Percentiles rank a stretch among this genome's conserved stretches.
phyloP scores from a whole-genome alignment of 2,329 filamentous ascomycete species.

The Aureobasidium sp. region DNA sequence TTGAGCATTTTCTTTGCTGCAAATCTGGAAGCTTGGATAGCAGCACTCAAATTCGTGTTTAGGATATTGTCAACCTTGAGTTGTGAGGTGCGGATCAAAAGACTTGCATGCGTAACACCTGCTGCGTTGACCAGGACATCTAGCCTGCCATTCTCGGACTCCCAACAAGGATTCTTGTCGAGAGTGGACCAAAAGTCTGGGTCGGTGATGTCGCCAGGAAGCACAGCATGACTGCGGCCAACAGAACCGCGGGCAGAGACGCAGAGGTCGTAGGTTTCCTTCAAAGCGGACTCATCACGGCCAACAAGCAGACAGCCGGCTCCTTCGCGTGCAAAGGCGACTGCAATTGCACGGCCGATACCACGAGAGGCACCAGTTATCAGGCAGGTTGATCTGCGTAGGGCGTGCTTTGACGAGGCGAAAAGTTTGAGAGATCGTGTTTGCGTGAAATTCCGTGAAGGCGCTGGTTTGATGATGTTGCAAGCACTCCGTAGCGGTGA shows the following conservation, averaged over 20 bases:
- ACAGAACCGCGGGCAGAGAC: neutral
- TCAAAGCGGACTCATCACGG: slow-evolving; percentile 13
- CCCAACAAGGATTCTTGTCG: neutral
- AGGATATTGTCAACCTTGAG: slow-evolving; percentile 52
- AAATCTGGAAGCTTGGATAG: slow-evolving; percentile 55
- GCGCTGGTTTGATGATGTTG: too few relatives aligned
- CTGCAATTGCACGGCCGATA: slow-evolving; percentile 43
- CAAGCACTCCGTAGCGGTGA: neutral
- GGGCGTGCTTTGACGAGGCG: slow-evolving; percentile 12
- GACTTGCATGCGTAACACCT: slow-evolving; percentile 59
- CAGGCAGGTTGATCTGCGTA: slow-evolving; percentile 26
- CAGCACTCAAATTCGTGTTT: slow-evolving; percentile 62
- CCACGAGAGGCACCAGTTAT: slow-evolving; percentile 46
- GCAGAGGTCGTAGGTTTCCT: neutral
- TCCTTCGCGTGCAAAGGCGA: slow-evolving; percentile 42
- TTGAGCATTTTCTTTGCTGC: slow-evolving; percentile 45
- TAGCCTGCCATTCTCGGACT: slow-evolving; percentile 20
- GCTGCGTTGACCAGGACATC: slow-evolving; percentile 73
- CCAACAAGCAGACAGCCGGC: slow-evolving; percentile 25
- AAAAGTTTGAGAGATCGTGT: neutral
- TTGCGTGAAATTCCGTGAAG: neutral
- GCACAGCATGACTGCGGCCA: neutral
- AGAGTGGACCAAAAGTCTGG: slow-evolving; percentile 15
- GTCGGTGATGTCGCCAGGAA: slow-evolving; percentile 15
- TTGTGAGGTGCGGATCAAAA: slow-evolving; percentile 52